A percentile compares a stretch with the other conserved stretches of the same genome.
phyloP scores from a whole-genome alignment of 495 filamentous ascomycete species.

The Hypoxylon lienhwacheense region DNA sequence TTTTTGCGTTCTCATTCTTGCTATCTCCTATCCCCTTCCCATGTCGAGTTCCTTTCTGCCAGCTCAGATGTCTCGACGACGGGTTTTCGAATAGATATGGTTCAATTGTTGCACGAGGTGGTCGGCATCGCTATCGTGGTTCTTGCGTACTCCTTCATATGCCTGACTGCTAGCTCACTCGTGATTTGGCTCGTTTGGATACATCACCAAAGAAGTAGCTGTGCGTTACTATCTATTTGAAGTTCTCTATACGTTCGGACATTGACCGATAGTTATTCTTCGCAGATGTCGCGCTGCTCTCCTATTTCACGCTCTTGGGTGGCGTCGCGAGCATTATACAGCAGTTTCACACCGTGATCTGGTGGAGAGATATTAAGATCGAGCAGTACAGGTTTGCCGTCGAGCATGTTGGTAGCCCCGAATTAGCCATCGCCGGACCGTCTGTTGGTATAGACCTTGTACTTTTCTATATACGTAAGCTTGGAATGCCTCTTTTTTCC shows the following conservation, averaged over 20 bases:
- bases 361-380: slow-evolving; percentile 48
- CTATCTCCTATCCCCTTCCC: neutral
- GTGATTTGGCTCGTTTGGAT: slow-evolving; percentile 47
- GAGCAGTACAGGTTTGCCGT: slow-evolving; percentile 44
- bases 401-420: slow-evolving; percentile 42
- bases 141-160: slow-evolving; percentile 48
- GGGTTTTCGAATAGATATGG: slow-evolving; percentile 37
- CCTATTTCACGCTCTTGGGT: slow-evolving; percentile 42
- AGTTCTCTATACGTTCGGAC: neutral
- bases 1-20: slow-evolving; percentile 2
- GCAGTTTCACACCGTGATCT: slow-evolving; percentile 48
- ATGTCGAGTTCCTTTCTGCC: slow-evolving; percentile 10
- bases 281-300: slow-evolving; percentile 50
- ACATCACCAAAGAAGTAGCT: slow-evolving; percentile 51
- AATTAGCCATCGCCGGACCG: slow-evolving; percentile 50
- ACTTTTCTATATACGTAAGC: slow-evolving; percentile 52
- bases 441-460: slow-evolving; percentile 48
- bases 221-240: slow-evolving; percentile 35
- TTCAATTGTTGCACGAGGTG: slow-evolving; percentile 47
- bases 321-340: slow-evolving; percentile 49
- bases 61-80: slow-evolving; percentile 17
- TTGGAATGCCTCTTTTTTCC: too few species aligned
- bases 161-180: slow-evolving; percentile 39
- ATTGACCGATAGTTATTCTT: slow-evolving; percentile 7
- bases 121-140: slow-evolving; percentile 42